Base-by-base conservation (phyloP, 2,329 filamentous ascomycete species). In the Metarhizium sp. region DNA sequence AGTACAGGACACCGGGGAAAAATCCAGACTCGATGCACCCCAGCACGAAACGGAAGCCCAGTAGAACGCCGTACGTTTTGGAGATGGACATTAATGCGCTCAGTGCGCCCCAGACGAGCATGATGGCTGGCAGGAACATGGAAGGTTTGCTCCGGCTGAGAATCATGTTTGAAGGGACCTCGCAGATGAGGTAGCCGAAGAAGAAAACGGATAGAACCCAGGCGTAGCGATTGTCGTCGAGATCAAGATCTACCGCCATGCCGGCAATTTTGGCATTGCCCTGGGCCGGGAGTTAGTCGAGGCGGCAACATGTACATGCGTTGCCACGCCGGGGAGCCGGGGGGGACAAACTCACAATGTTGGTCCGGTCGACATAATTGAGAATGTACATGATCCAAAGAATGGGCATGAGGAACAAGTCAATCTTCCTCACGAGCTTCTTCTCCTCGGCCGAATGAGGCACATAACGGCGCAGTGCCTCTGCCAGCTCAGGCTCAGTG, bases 351-450 rank as follows among this genome's bases (percentile, higher is more conserved):
- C 77, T 63, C 73, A 89, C 87, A 50, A 50, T 50, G 32, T 92
- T 50, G 85, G 78, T 78, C 36, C 78, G 69, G 65, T 84, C 81
- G 52, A 84, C 73, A 61, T 82, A 84, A 59, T 77, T 80, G 2
- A 84, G 69, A 0, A 84, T 68, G 60, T 82, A 84, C 48, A 84
- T 75, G 64, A 75, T n/a, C 70, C 85, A 73, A 85, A 88, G 58
- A 78, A 67, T 69, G 2, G 77, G 77, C 16, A 71, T 57, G 20
- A 70, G 56, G 38, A 61, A 67, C 38, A 78, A 59, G 10, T 75
- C 67, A 60, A 78, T 70, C 63, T 70, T 70, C 36, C 67, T 64
- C 13, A 70, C 65, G 7, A 70, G 63, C 45, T 60, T 63, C 55
- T 62, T 65, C 59, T 65, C 60, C 20, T 60, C 59, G 6, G 58